Base-by-base conservation (phyloP, 345 rosid genomes). In the Corchorus capsularis region DNA sequence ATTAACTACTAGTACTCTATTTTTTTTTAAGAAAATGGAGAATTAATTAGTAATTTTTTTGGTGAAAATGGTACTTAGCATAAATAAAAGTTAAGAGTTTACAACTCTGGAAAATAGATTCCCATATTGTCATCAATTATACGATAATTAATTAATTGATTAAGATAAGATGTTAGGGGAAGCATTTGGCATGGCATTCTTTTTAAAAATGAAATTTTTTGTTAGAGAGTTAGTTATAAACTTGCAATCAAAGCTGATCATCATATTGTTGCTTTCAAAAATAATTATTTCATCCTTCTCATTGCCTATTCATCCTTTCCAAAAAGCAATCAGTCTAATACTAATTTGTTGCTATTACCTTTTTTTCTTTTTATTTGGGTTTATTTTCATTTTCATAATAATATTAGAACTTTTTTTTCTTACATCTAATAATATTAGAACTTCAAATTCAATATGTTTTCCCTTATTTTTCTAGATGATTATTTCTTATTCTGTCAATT, bases 221-320 rank as follows among this genome's bases (percentile, higher is more conserved):
- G 13, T 11, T 39, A 39, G 43, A 39, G 17, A 6, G 10, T 13
- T 20, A 27, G 57, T 53, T 53, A 17, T 17, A 53, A 53, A 16
- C 8, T 53, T 53, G 17, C 9, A 14, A 62, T 35, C 66, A 62
- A 62, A 62, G 11, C 20, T 34, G 0, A 22, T 39, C 2, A 39
- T 39, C 43, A 39, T 22, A 57, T 57, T 57, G 63, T 57, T 61
- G 65, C 65, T 61, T 34, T 13, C 65, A 34, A 61, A 63, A 27
- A 27, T 27, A 27, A 63, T 39, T 17, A 63, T 17, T 17, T 35
- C 43, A 6, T 35, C 43, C 43, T 13, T 10, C 39, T 34, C 2
- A 34, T 32, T 32, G 45, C 8, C 47, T 15, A 15, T 16, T 63
- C 45, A 8, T 15, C 3, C 22, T 63, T 32, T 32, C 12, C 12